phyloP scores from a whole-genome alignment of 352 stramenopile genomes.

The Plasmopara halstedii region DNA sequence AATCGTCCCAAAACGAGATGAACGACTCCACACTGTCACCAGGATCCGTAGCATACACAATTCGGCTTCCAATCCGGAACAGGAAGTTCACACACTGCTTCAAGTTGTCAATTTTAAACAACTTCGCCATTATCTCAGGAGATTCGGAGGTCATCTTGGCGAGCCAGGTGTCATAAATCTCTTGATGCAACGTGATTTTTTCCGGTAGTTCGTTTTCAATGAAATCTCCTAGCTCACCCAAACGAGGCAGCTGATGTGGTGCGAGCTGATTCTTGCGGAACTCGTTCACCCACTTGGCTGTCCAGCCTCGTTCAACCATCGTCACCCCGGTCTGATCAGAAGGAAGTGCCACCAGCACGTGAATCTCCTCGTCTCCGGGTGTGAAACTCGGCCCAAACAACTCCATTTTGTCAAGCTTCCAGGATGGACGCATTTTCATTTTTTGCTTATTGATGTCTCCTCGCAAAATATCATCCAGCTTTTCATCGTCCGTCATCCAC shows the following conservation, averaged over 20 bases:
- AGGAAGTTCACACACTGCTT: constrained; percentile 18
- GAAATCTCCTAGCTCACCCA: background rate
- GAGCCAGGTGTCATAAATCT: background rate
- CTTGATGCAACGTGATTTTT: background rate
- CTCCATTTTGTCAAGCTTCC: background rate
- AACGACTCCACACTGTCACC: constrained; percentile 19
- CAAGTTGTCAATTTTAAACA: constrained; percentile 14
- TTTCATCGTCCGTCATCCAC: constrained; percentile 15
- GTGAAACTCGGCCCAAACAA: background rate
- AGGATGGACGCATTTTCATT: constrained; percentile 6
- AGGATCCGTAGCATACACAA: constrained; percentile 3
- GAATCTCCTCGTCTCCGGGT: constrained; percentile 1
- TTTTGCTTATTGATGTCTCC: constrained; percentile 5
- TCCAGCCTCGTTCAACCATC: background rate
- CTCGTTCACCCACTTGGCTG: background rate
- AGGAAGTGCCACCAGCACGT: constrained; percentile 4
- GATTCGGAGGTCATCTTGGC: constrained; percentile 10
- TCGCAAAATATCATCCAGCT: constrained; percentile 1
- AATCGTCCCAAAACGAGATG: constrained; percentile 26
- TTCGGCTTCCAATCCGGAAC: constrained; percentile 7
- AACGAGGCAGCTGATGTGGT: background rate
- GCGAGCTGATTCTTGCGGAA: background rate
- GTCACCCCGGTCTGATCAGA: background rate
- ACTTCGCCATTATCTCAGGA: constrained; percentile 15
- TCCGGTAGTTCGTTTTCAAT: background rate